phyloP scores from a whole-genome alignment of 2,329 filamentous ascomycete genomes.

The Zymoseptoria ardabiliae region DNA sequence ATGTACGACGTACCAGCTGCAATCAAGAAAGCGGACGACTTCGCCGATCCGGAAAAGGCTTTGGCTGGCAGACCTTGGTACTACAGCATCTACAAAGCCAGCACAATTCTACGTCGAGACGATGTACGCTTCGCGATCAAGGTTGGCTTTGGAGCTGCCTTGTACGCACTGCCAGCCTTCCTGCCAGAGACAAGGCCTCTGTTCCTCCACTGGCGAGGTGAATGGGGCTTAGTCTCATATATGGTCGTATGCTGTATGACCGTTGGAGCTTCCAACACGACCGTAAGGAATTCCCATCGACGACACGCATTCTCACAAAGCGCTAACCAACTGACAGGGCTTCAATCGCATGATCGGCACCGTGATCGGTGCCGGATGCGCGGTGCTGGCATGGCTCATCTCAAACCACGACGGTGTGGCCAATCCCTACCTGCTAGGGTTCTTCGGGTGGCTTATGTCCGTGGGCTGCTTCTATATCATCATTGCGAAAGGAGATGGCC shows the following conservation, averaged over 20 bases:
- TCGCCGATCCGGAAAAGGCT: constrained; percentile 23
- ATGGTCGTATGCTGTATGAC: constrained; percentile 99
- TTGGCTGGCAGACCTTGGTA: constrained; percentile 23
- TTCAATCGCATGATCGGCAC: constrained; percentile 82
- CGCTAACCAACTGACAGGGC: background rate
- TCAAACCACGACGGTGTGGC: constrained; percentile 48
- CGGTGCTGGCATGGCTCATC: constrained; percentile 70
- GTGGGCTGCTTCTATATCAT: constrained; percentile 85
- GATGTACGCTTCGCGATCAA: constrained; percentile 79
- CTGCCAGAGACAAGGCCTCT: constrained; percentile 67
- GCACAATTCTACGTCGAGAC: constrained; percentile 54
- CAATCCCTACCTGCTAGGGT: constrained; percentile 66
- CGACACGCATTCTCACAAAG: background rate
- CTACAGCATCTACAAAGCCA: constrained; percentile 48
- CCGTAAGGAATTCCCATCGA: constrained; percentile 44
- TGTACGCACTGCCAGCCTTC: constrained; percentile 87
- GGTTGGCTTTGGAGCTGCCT: constrained; percentile 78
- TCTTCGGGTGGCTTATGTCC: constrained; percentile 71
- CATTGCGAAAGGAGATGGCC: constrained; percentile 72
- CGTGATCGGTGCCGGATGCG: constrained; percentile 67
- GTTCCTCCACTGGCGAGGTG: constrained; percentile 83
- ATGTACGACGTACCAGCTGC: constrained; percentile 23
- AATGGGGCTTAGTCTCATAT: constrained; percentile 94
- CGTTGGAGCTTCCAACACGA: constrained; percentile 90
- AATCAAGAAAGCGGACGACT: constrained; percentile 26